Conservation (phyloP, 805 yeast genomes). For the Tetrapisispora namnaoensis region DNA sequence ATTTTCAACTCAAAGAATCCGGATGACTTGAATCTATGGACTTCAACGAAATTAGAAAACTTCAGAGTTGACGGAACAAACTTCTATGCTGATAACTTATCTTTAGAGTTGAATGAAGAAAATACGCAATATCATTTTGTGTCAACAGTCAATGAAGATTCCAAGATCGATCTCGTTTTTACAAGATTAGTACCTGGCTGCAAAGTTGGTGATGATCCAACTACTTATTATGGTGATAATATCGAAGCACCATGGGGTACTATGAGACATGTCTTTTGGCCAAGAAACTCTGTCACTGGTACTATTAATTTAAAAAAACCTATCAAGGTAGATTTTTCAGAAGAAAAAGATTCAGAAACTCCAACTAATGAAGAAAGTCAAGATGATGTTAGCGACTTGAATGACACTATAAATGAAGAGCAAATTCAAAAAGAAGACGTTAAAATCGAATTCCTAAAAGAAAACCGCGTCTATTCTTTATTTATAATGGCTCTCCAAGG, state of each 20-base stretch:
- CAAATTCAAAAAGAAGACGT: conserved; percentile 4
- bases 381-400: conserved; percentile 9
- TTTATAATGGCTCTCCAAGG: conserved; percentile 96
- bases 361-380: background rate
- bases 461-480: conserved; percentile 46
- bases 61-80: conserved; percentile 63
- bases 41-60: conserved; percentile 80
- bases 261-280: conserved; percentile 97
- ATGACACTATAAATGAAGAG: conserved; percentile 4
- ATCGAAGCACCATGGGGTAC: conserved; percentile 86
- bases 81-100: conserved; percentile 67
- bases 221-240: conserved; percentile 80
- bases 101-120: conserved; percentile 50
- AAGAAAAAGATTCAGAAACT: conserved; percentile 9
- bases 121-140: conserved; percentile 44
- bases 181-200: conserved; percentile 64
- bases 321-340: background rate
- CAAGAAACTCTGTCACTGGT: conserved; percentile 70
- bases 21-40: conserved; percentile 49
- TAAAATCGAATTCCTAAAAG: conserved; percentile 14
- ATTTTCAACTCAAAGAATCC: conserved; percentile 36
- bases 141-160: conserved; percentile 58
- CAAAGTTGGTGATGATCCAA: conserved; percentile 84
- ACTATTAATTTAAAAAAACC: conserved; percentile 37
- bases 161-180: conserved; percentile 60